Conservation (phyloP, 1,284 basidiomycete genomes). For the Cutaneotrichosporon sp. region DNA sequence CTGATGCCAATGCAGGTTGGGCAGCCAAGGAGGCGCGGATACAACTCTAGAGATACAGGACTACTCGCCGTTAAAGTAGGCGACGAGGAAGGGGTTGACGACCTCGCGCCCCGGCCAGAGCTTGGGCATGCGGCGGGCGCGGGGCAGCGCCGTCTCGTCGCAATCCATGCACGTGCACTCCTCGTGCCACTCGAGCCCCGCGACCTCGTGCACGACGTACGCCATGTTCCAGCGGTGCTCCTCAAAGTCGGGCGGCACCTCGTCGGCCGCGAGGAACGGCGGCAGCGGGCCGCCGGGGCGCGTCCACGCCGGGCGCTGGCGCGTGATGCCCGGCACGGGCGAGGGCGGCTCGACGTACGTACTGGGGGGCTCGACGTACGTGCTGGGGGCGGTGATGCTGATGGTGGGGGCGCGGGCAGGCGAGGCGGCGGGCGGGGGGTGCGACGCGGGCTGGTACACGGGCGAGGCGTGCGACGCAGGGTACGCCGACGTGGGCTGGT, state of each 20-base stretch:
- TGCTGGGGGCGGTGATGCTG: neutral
- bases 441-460: neutral
- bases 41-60: neutral
- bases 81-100: neutral
- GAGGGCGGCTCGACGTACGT: neutral
- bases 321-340: neutral
- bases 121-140: neutral
- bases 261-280: neutral
- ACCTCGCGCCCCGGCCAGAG: constrained; percentile 1
- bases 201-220: constrained; percentile 2
- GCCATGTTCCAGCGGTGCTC: constrained; percentile 9
- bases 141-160: neutral
- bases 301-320: neutral
- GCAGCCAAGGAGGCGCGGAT: neutral
- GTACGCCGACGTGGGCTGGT: neutral
- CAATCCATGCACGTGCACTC: neutral
- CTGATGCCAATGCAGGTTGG: neutral
- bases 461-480: neutral
- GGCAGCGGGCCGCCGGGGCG: neutral
- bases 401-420: neutral
- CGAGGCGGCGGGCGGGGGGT: neutral
- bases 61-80: neutral
- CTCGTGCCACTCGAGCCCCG: neutral
- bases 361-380: neutral
- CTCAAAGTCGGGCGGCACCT: constrained; percentile 2